A percentile compares a stretch with the other conserved stretches of the same genome.
Conservation (phyloP, 169 alveolate species). For the Pseudocohnilembus persalinus region DNA sequence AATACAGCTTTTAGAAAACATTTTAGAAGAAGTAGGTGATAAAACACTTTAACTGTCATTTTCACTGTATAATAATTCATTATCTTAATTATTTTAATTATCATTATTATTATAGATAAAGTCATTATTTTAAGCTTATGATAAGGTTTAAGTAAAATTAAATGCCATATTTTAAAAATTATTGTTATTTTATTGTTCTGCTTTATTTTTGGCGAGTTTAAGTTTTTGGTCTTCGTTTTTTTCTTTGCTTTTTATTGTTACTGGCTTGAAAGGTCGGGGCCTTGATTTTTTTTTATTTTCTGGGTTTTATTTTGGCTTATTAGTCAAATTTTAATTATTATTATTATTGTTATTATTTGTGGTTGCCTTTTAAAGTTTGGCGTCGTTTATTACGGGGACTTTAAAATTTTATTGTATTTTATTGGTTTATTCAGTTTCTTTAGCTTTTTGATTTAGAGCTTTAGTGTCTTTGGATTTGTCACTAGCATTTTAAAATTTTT, state of each 20-base stretch:
- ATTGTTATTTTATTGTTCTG: no score
- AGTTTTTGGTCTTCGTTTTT: background rate
- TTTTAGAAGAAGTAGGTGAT: no score
- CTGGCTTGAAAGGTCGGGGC: background rate
- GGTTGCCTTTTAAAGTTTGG: background rate
- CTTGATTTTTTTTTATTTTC: background rate
- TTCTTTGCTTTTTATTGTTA: background rate
- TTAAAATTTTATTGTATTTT: background rate
- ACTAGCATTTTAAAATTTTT: background rate
- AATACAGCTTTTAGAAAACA: no score
- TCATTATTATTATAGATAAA: no score
- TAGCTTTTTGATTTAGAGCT: background rate
- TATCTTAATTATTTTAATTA: background rate
- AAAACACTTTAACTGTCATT: no score
- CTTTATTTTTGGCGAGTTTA: background rate
- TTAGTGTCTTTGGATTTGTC: background rate
- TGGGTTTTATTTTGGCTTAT: background rate
- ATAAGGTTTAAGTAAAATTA: background rate
- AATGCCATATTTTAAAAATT: background rate
- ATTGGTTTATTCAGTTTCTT: background rate
- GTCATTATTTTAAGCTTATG: background rate
- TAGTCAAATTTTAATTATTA: no score
- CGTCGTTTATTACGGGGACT: background rate
- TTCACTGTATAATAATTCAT: no score
- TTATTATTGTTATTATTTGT: no score